These are phyloP conservation scores for Leishmania amazonensis DNA, from an alignment of 208 protist genomes.

Conservation along the genomic window DNA sequence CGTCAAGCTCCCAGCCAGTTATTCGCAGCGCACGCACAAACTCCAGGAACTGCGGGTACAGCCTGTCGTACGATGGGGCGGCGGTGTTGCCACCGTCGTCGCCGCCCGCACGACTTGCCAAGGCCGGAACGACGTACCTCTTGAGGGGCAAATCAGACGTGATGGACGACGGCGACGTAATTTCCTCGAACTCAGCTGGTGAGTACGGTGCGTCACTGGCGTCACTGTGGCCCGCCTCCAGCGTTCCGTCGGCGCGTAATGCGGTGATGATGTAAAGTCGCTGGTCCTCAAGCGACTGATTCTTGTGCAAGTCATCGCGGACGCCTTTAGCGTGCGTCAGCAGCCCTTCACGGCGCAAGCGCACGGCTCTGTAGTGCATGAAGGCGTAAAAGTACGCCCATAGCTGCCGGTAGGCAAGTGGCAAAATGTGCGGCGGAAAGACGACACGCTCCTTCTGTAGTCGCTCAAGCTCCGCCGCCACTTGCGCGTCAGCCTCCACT, in stretches of 20 bases:
- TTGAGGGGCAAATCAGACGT: not conserved
- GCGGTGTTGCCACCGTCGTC: not conserved
- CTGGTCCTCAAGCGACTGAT: not conserved
- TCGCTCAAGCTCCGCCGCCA: constrained; percentile 19
- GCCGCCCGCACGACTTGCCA: not conserved
- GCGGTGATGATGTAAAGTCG: constrained; percentile 36
- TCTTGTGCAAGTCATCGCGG: not conserved
- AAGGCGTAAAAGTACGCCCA: constrained; percentile 76
- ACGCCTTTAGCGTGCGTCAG: not conserved
- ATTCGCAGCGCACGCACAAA: constrained; percentile 39
- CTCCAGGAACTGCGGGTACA: constrained; percentile 35
- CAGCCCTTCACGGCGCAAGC: not conserved
- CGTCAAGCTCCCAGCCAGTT: constrained; percentile 49
- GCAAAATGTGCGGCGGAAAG: constrained; percentile 23
- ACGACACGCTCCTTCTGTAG: constrained; percentile 18
- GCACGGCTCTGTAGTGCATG: constrained; percentile 26
- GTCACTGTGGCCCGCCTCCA: constrained; percentile 2
- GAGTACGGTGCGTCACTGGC: not conserved
- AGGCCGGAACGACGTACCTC: not conserved
- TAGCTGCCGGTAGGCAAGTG: constrained; percentile 35
- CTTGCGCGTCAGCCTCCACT: constrained; percentile 11
- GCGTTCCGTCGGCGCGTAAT: constrained; percentile 39
- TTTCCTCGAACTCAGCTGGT: constrained; percentile 1
- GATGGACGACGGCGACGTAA: constrained; percentile 17
- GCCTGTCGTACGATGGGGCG: constrained; percentile 13